Evolutionary conservation across 176 grass and related monocot species (phyloP).

Genomic region (Aegilops umbellulata): DNA sequence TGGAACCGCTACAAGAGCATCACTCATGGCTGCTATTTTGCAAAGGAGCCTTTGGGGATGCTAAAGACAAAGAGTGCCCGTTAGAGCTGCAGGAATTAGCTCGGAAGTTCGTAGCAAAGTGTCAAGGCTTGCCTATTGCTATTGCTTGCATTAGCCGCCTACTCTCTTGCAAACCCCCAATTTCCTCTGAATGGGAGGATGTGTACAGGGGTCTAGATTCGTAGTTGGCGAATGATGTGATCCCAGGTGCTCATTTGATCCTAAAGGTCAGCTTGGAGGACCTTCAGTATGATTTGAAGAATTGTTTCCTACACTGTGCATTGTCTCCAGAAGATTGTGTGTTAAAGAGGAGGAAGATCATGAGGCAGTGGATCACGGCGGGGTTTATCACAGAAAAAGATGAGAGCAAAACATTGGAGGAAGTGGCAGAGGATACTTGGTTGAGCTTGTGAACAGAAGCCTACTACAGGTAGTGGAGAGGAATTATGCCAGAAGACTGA

Average conservation of each 20-base stretch:
- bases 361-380: too few relatives aligned
- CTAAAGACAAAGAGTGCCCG: too few relatives aligned
- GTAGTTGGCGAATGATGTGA: background rate
- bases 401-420: conserved; percentile 19
- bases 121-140: too few relatives aligned
- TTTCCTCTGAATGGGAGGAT: background rate
- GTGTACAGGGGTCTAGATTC: background rate
- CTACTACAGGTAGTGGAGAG: too few relatives aligned
- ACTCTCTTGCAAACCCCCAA: background rate
- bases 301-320: background rate
- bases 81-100: too few relatives aligned
- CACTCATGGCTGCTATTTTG: too few relatives aligned
- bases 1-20: too few relatives aligned
- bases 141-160: background rate
- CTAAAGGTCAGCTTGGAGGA: background rate
- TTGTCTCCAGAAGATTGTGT: background rate
- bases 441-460: conserved; percentile 12
- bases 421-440: conserved; percentile 34
- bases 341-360: too few relatives aligned
- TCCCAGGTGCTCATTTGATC: background rate
- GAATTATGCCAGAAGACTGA: too few relatives aligned
- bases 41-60: too few relatives aligned
- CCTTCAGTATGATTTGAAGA: background rate
- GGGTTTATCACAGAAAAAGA: background rate
- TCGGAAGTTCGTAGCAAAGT: too few relatives aligned